Conservation (phyloP, 2,329 filamentous ascomycete genomes). For the Fusarium papillatum region DNA sequence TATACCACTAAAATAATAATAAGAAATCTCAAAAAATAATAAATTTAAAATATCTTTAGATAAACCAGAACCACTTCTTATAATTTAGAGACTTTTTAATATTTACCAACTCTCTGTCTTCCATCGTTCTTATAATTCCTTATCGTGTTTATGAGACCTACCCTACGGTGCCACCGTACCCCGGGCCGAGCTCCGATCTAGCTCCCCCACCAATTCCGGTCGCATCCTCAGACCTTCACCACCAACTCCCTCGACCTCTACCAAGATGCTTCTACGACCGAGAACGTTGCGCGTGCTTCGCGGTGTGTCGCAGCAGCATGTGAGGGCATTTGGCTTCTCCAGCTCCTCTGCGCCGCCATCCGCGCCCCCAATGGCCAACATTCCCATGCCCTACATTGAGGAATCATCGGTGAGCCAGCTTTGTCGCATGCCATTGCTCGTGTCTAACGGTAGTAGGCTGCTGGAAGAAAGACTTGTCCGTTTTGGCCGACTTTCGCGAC, state of each 20-base stretch:
- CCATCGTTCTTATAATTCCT: background rate
- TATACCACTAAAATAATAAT: background rate
- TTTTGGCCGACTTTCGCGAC: background rate
- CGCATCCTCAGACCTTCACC: slow-evolving; percentile 20
- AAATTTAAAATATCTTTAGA: background rate
- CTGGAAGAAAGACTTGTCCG: slow-evolving; percentile 84
- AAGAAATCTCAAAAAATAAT: background rate
- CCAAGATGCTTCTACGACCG: slow-evolving; percentile 48
- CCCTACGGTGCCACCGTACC: background rate
- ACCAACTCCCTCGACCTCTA: slow-evolving; percentile 18
- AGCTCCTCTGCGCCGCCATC: slow-evolving; percentile 44
- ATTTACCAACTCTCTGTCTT: background rate
- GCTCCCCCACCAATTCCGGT: slow-evolving; percentile 42
- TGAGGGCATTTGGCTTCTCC: slow-evolving; percentile 60
- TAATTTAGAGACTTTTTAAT: background rate
- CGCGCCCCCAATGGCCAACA: slow-evolving; percentile 52
- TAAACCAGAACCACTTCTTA: background rate
- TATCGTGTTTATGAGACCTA: background rate
- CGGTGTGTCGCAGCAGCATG: slow-evolving; percentile 50
- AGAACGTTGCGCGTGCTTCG: slow-evolving; percentile 49
- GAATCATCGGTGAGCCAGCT: slow-evolving; percentile 54
- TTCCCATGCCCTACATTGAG: slow-evolving; percentile 72
- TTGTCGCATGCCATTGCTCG: background rate
- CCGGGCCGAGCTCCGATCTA: slow-evolving; percentile 34
- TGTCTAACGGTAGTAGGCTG: slow-evolving; percentile 67